Percentiles rank a stretch among this genome's conserved stretches.
These are phyloP conservation scores for Geosmithia morbida DNA, from an alignment of 2,329 filamentous ascomycete species.

Conservation along the genomic window DNA sequence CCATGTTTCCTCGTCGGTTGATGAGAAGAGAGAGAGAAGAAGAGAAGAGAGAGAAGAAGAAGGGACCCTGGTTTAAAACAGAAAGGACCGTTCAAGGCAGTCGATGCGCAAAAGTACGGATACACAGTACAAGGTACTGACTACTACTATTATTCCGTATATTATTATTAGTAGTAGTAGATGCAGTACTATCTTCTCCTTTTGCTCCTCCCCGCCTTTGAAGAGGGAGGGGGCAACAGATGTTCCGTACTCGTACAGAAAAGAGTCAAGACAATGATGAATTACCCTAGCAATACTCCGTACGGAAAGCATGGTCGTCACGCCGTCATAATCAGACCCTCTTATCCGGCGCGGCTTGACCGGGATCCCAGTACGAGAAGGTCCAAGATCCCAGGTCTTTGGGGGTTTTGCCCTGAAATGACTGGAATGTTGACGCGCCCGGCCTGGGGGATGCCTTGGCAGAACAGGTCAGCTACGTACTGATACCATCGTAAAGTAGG, in stretches of 20 bases:
- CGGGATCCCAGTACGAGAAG: background rate
- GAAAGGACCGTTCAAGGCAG: background rate
- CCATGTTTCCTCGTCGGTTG: too few relatives aligned
- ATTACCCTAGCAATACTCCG: too few relatives aligned
- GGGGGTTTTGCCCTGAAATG: background rate
- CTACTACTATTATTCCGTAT: too few relatives aligned
- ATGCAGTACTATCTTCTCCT: background rate
- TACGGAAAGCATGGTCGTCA: too few relatives aligned
- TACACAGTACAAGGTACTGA: too few relatives aligned
- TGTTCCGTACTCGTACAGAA: background rate
- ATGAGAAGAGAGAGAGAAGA: too few relatives aligned
- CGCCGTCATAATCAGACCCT: background rate
- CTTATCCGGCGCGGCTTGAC: background rate
- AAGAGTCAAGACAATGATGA: too few relatives aligned
- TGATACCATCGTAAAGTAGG: too few relatives aligned
- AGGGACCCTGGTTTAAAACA: background rate
- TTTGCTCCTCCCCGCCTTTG: background rate
- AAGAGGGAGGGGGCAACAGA: background rate
- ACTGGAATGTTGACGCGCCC: too few relatives aligned
- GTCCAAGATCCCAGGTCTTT: background rate
- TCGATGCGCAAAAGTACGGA: too few relatives aligned
- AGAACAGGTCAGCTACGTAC: too few relatives aligned
- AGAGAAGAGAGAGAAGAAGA: background rate
- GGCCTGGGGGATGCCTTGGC: background rate
- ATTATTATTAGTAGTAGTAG: too few relatives aligned